Percentiles rank a stretch among this genome's conserved stretches.
phyloP scores from a whole-genome alignment of 805 yeast species.

The Yarrowia deformans region DNA sequence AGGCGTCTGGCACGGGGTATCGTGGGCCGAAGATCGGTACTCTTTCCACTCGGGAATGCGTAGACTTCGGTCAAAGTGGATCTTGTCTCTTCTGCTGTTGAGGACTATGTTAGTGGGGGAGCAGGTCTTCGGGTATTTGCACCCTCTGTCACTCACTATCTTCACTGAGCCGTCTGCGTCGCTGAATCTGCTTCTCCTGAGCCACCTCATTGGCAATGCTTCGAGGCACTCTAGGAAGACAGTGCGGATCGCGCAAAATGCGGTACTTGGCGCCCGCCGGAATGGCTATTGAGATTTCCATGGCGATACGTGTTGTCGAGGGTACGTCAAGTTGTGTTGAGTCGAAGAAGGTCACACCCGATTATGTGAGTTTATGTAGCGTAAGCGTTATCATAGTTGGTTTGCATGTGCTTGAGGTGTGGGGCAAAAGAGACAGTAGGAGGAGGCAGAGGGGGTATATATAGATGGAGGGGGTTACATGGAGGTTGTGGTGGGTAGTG shows the following conservation, averaged over 20 bases:
- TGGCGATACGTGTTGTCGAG: background rate
- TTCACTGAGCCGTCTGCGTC: conserved; percentile 42
- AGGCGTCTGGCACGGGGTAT: conserved; percentile 16
- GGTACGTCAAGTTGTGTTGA: no score
- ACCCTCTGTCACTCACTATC: conserved; percentile 41
- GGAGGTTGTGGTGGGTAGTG: background rate
- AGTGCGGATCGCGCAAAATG: conserved; percentile 45
- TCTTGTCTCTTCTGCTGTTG: conserved; percentile 27
- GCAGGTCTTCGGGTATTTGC: no score
- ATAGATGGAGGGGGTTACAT: background rate
- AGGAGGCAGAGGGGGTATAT: background rate
- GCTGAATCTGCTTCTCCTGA: conserved; percentile 42
- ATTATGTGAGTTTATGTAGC: conserved; percentile 32
- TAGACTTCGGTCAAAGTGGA: conserved; percentile 24
- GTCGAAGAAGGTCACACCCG: background rate
- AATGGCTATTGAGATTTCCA: conserved; percentile 41
- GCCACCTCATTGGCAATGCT: conserved; percentile 42
- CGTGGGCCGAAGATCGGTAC: conserved; percentile 18
- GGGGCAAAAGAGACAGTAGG: background rate
- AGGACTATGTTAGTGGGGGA: conserved; percentile 8
- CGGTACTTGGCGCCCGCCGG: conserved; percentile 46
- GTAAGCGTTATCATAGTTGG: conserved; percentile 33
- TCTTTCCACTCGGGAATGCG: conserved; percentile 34
- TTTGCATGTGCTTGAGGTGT: conserved; percentile 9
- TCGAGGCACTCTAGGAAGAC: conserved; percentile 44